Evolutionary conservation across 202 grass and related monocot genomes (phyloP), one percentile per base, ranked within the genome.

Genomic region (Dendrocalamus latiflorus): DNA sequence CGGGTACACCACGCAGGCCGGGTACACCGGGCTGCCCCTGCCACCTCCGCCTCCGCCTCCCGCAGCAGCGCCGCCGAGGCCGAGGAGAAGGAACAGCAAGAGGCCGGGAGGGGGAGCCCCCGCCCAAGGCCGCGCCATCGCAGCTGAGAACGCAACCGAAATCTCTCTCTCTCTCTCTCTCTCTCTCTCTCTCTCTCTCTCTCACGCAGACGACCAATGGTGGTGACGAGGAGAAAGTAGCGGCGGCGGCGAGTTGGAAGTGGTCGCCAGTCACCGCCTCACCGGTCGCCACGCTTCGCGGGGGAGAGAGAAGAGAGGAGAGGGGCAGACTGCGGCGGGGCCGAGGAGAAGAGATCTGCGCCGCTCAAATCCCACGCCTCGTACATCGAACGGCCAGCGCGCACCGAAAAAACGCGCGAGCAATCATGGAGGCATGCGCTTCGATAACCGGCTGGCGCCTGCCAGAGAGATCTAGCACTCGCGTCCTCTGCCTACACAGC

Each of bases 1-100:
- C 20, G 93, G 93, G 81, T 92, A 74, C 10, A 95, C 80, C 14
- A 93, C 72, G 50, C 66, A 9, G 22, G 84, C 62, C 33, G 84
- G 72, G 60, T 90, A 90, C 34, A 87, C 88, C 34, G 79, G 80
- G 79, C 42, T 83, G 0, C 88, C 88, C 79, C 65, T 77, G 6
- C 30, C 59, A 5, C 59, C 68, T 0, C 42, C 43, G 16, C 69
- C 45, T 20, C 8, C 80, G 24, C 57, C 58, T 42, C 48, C 72
- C 1, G 42, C 50, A 25, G 68, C 74, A 28, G 74, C 79, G 66
- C 49, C 16, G 73, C 60, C 13, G 65, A 30, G 12, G 73, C 18
- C 59, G 79, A 63, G 2, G 22, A 74, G 3, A 20, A 86, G 60
- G 33, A 25, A 6, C 20, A 30, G 56, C 41, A 38, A 16, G 47